Percentiles rank a stretch among this genome's conserved stretches.
Evolutionary conservation across 179 eudicot genomes (phyloP).

Genomic region (Beta lomatogona): DNA sequence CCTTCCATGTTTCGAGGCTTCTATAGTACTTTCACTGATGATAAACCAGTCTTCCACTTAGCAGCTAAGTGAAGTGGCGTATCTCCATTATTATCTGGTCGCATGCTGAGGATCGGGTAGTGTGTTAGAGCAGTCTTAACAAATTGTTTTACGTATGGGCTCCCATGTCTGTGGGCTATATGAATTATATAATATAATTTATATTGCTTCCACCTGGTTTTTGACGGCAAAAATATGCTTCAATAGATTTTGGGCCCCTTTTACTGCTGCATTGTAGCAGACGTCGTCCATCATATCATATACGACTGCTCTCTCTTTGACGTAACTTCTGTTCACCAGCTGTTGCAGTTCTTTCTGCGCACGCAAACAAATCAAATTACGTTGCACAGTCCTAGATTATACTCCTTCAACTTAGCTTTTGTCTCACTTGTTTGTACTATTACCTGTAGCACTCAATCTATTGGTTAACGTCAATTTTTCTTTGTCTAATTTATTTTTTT

Average conservation of each 20-base stretch:
- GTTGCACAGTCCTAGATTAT: too few relatives aligned
- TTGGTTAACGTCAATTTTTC: too few relatives aligned
- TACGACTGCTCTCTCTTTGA: conserved; percentile 6
- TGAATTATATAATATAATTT: conserved; percentile 14
- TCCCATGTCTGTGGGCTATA: conserved; percentile 2
- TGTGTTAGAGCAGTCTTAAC: too few relatives aligned
- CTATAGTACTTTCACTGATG: not conserved
- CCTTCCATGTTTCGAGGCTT: not conserved
- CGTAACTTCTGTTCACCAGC: not conserved
- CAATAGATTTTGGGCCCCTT: too few relatives aligned
- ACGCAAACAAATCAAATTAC: not conserved
- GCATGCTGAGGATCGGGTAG: too few relatives aligned
- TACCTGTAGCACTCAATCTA: too few relatives aligned
- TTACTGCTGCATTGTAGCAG: not conserved
- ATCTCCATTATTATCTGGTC: too few relatives aligned
- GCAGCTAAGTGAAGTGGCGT: too few relatives aligned
- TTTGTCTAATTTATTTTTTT: too few relatives aligned
- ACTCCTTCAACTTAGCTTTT: too few relatives aligned
- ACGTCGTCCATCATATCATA: not conserved
- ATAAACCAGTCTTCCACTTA: too few relatives aligned
- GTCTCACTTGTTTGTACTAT: too few relatives aligned
- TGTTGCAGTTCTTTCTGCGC: not conserved
- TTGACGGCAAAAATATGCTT: not conserved
- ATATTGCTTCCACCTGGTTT: conserved; percentile 18
- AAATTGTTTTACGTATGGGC: not conserved